phyloP scores from a whole-genome alignment of 768 basidiomycete species.

The Podaxis sp. region DNA sequence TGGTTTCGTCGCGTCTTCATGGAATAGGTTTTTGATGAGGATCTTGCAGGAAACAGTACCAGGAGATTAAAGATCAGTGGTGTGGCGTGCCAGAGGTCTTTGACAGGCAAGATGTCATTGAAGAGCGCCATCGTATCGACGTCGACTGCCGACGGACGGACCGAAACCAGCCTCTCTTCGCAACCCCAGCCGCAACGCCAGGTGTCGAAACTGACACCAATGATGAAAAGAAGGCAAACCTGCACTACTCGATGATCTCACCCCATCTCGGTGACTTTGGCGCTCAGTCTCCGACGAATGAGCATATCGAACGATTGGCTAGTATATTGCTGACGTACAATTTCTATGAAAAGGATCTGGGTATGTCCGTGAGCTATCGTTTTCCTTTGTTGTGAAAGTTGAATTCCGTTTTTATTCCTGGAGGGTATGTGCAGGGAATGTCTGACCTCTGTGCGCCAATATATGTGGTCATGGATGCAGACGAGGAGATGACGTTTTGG shows the following conservation, averaged over 20 bases:
- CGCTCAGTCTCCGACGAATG: constrained; percentile 84
- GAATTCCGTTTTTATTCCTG: background rate
- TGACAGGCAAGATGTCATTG: constrained; percentile 72
- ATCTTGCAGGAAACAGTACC: constrained; percentile 57
- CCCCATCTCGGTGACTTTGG: constrained; percentile 71
- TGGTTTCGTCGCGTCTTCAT: background rate
- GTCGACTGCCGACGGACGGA: constrained; percentile 98
- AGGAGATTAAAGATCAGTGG: constrained; percentile 74
- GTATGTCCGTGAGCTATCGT: constrained; percentile 38
- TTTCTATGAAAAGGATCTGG: constrained; percentile 83
- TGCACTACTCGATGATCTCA: constrained; percentile 68
- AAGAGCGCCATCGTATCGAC: constrained; percentile 94
- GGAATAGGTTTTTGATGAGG: background rate
- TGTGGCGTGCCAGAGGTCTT: constrained; percentile 78
- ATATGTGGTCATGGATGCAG: constrained; percentile 85
- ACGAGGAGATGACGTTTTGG: constrained; percentile 94
- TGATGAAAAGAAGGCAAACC: constrained; percentile 52
- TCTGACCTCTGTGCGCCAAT: constrained; percentile 92
- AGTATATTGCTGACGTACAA: constrained; percentile 88
- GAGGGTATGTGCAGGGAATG: constrained; percentile 99
- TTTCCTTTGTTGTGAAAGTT: background rate
- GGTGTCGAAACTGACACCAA: constrained; percentile 28
- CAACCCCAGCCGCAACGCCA: constrained; percentile 33
- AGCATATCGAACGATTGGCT: constrained; percentile 86
- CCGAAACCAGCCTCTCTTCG: constrained; percentile 87